Evolutionary conservation across 352 stramenopile genomes (phyloP), one percentile per base, ranked within the genome.

Genomic region (Pythium vanterpoolii): DNA sequence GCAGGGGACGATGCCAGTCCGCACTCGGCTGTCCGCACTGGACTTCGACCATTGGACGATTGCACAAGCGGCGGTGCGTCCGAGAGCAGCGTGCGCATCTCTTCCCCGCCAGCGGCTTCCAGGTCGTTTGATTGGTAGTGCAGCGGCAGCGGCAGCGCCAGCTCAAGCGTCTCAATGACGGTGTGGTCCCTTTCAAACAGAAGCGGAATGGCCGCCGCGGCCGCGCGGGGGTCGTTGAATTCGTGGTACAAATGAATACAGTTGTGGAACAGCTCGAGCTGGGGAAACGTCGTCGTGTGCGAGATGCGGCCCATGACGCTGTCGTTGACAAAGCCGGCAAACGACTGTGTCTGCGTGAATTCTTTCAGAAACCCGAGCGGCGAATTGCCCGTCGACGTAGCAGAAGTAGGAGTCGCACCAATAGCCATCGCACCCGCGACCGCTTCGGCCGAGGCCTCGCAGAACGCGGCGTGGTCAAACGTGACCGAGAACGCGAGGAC

Each of bases 261-360:
- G 38, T 88, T 74, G 44, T 79, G 72, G 38, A 90, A 90, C 24
- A 90, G 69, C 45, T 83, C 76, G 28, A 85, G 24, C 39, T 72
- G 72, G 6, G 55, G 62, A 57, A 71, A 73, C 42, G 63, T 61
- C 10, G 64, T 58, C 16, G 66, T 60, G 58, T 77, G 67, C 44
- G 61, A 73, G 18, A 71, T 52, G 2, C 58, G 62, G 6, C 47
- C 78, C 24, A 88, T 72, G 14, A 87, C 74, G 39, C 70, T 81
- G 54, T 86, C 80, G 28, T 87, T 84, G 27, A 88, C 60, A 30
- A 90, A 88, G 39, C 74, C 69, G 9, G 71, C 63, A 50, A 90
- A 90, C 33, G 63, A 77, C 60, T 90, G 77, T 2, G 77, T 86
- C 56, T 85, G 72, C 10, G 68, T 77, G 52, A 90, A 86, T 31